Evolutionary conservation across 148 eudicot species (phyloP), one percentile per base, ranked within the genome.

Genomic region (Rhododendron simsii): DNA sequence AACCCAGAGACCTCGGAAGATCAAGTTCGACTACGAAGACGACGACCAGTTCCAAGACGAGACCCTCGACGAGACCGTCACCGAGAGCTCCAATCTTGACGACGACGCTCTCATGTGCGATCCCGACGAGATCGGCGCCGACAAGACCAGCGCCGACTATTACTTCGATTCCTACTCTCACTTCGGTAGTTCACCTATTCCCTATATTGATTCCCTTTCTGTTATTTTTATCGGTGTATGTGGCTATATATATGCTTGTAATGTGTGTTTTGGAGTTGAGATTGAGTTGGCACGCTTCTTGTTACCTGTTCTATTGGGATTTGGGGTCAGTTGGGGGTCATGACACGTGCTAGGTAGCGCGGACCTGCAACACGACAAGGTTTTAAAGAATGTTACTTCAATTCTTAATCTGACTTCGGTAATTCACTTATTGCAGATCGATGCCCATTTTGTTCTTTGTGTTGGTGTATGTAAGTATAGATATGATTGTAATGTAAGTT

Each of bases 81-180:
- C 91, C 2, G 92, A 86, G 74, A 94, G 88, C 87, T 94, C 97
- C 23, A 89, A 90, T 65, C 87, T 89, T 76, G 90, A 89, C 4
- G 91, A 88, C 59, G 92, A 88, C 76, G 91, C 90, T 9, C 50
- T 91, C 74, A 94, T 93, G 96, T 90, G 88, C 86, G 95, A 92
- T 16, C 65, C 86, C n/a, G 87, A 87, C 37, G 92, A 86, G 55
- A 71, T 88, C 80, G 91, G 81, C 50, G 92, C 71, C 81, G 96
- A 94, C 78, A 93, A 92, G 83, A 98, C 99, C 78, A 98, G 98
- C 87, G 99, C 99, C 73, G 99, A 98, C 85, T 98, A 98, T 84
- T 98, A 98, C 91, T 98, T 98, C 86, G 99, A 98, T 87, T 98
- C 99, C 44, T 98, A 98, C 89, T 96, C 99, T 35, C 99, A 98